These are phyloP conservation scores for Leccinum uliginosum DNA, from an alignment of 768 basidiomycete genomes.

Conservation along the genomic window DNA sequence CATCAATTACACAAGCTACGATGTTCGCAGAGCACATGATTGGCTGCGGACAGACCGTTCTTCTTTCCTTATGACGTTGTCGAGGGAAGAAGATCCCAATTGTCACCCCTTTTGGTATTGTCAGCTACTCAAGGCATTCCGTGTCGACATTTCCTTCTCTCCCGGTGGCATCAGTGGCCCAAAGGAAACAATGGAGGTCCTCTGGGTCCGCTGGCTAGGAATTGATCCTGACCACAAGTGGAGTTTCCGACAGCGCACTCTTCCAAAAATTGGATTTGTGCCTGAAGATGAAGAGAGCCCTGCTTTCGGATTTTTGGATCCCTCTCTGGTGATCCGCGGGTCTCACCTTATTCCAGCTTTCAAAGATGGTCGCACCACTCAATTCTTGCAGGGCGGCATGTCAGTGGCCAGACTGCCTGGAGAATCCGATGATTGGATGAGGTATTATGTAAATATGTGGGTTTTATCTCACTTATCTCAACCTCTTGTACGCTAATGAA, in stretches of 20 bases:
- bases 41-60: neutral
- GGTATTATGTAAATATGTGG: no score
- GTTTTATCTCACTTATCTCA: no score
- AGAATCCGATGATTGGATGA: no score
- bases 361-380: no score
- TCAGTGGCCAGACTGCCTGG: no score
- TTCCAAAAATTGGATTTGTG: neutral
- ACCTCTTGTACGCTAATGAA: no score
- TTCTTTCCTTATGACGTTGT: neutral
- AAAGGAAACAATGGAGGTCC: neutral
- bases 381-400: no score
- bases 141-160: neutral
- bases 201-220: conserved; percentile 2
- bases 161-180: neutral
- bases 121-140: neutral
- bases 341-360: no score
- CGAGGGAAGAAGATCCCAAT: neutral
- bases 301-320: no score
- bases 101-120: conserved; percentile 2
- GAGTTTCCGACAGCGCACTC: neutral
- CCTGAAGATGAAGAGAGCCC: neutral
- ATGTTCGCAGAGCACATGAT: neutral
- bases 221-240: neutral
- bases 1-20: conserved; percentile 3
- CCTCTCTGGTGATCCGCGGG: no score